Evolutionary conservation across 345 rosid genomes (phyloP).

Genomic region (Anacardium occidentale): DNA sequence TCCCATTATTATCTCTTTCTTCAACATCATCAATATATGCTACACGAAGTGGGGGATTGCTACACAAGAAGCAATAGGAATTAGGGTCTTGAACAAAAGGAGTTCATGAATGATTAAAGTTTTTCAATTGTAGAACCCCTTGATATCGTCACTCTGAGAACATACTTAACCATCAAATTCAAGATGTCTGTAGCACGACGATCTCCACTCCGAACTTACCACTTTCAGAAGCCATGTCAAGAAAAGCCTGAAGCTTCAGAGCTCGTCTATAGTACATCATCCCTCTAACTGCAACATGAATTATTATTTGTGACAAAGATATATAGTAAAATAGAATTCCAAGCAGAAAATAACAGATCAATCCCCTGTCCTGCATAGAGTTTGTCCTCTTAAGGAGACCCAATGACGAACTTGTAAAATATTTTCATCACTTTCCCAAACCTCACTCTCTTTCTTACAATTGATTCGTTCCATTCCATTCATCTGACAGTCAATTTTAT

Average conservation of each 20-base stretch:
- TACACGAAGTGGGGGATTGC: slow-evolving; percentile 91
- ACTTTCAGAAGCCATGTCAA: slow-evolving; percentile 88
- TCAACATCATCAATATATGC: slow-evolving; percentile 97
- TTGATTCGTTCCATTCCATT: slow-evolving; percentile 92
- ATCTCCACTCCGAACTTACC: slow-evolving; percentile 82
- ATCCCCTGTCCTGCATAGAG: slow-evolving; percentile 86
- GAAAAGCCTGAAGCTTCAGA: slow-evolving; percentile 95
- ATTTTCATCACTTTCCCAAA: slow-evolving; percentile 90
- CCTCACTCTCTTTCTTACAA: slow-evolving; percentile 65
- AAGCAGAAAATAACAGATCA: slow-evolving; percentile 19
- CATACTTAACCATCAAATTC: slow-evolving; percentile 98
- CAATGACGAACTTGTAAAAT: slow-evolving; percentile 95
- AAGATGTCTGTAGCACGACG: slow-evolving; percentile 92
- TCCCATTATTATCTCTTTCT: slow-evolving; percentile 67
- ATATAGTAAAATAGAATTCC: neutral
- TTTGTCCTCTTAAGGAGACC: slow-evolving; percentile 97
- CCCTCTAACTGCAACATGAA: slow-evolving; percentile 72
- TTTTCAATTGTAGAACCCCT: slow-evolving; percentile 4
- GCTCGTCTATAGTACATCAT: slow-evolving; percentile 99
- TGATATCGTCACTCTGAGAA: slow-evolving; percentile 23
- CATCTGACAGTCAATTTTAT: slow-evolving; percentile 50
- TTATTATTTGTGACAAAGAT: slow-evolving; percentile 21
- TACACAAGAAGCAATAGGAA: slow-evolving; percentile 35
- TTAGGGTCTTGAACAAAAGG: slow-evolving; percentile 21
- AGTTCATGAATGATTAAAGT: slow-evolving; percentile 6